Evolutionary conservation across 2,329 filamentous ascomycete species (phyloP), one percentile per base, ranked within the genome.

Genomic region (Clonostachys byssicola): DNA sequence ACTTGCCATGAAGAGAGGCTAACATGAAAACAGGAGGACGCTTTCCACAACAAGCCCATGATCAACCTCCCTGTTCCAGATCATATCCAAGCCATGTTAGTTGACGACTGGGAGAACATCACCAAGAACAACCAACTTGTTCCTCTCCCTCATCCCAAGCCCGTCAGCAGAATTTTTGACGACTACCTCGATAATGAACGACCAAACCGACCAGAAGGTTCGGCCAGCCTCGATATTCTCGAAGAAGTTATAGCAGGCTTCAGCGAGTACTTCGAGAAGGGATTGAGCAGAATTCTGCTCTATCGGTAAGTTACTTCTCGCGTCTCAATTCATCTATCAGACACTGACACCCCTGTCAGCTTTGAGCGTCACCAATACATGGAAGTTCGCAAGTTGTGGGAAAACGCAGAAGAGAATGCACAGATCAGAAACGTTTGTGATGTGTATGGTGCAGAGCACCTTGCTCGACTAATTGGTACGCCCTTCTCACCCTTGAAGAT

Each of bases 81-180:
- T 61, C 83, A 88, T 54, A 77, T 99, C 54, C 96, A 97, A 72
- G 89, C 88, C 14, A 79, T 95, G 52, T 81, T 99, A 4, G 94
- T 99, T 18, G 94, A 99, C 63, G 94, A 99, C 65, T 99, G 94
- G 94, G 94, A 99, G 67, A 95, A 96, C 58, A 85, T 99, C 51
- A 99, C 94, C 48, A 97, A 96, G 71, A 94, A 95, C 62, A 83
- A 90, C 56, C 89, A 92, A 61, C 83, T 97, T 5, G 89, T 96
- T 34, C 85, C 89, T 2, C 75, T 99, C 14, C 94, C 94, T 1
- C 85, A 90, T 42, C 74, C 78, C 30, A 81, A 86, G 45, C 83
- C 92, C 1, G 89, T 94, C 50, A 82, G 80, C 53, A 72, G 81
- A 54, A 89, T 99, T 51, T 72, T 99, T 14, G 78, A 90, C 43